A percentile compares a stretch with the other conserved stretches of the same genome.
Evolutionary conservation across 2,329 filamentous ascomycete species (phyloP).

Genomic region (Trichophyton schoenleinii): DNA sequence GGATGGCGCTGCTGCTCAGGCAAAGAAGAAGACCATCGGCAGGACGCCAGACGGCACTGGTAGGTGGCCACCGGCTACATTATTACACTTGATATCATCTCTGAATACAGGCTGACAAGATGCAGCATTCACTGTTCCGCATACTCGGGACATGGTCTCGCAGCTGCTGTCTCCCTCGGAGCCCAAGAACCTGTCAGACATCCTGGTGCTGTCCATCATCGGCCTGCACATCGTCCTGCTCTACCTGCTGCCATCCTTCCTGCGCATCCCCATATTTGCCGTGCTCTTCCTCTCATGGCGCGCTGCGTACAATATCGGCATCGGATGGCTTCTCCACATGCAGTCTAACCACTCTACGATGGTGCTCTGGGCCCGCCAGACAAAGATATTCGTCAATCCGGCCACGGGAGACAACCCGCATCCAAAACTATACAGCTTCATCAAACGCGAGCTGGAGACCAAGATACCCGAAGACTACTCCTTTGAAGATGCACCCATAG

Average conservation of each 20-base stretch:
- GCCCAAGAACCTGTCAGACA: constrained; percentile 87
- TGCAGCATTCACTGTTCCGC: constrained; percentile 87
- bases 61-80: constrained; percentile 38
- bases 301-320: constrained; percentile 82
- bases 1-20: constrained; percentile 17
- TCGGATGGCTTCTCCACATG: constrained; percentile 74
- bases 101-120: not conserved
- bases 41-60: constrained; percentile 81
- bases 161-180: constrained; percentile 89
- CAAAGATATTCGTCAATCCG: constrained; percentile 74
- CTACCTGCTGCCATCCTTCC: constrained; percentile 55
- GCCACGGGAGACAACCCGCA: constrained; percentile 68
- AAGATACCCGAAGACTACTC: constrained; percentile 91
- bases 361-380: constrained; percentile 75
- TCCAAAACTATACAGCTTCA: constrained; percentile 65
- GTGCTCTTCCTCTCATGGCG: constrained; percentile 84
- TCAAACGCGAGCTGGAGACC: constrained; percentile 83
- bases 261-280: constrained; percentile 68
- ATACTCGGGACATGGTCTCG: constrained; percentile 97
- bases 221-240: constrained; percentile 61
- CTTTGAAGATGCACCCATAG: constrained; percentile 82
- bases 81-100: no score
- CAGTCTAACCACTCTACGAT: constrained; percentile 84
- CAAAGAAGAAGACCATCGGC: constrained; percentile 66
- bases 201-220: constrained; percentile 65